These are phyloP conservation scores for Chromera velia DNA, from an alignment of 73 alveolate genomes.

Conservation along the genomic window DNA sequence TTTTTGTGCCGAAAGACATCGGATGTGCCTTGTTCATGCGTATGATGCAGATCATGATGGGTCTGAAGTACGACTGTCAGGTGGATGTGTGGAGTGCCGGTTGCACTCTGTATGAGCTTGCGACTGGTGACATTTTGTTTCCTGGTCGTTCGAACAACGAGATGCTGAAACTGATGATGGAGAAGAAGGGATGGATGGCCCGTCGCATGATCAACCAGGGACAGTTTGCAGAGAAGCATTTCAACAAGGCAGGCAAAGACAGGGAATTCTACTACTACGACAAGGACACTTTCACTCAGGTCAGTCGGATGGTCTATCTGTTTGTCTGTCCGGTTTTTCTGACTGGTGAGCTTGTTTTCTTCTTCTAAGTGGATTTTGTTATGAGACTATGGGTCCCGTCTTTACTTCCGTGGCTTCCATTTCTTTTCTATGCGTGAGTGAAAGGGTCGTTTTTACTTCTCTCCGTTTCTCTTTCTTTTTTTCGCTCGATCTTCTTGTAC, in stretches of 20 bases:
- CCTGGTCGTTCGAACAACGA: conserved; percentile 53
- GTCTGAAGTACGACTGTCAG: conserved; percentile 29
- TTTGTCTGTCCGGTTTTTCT: neutral
- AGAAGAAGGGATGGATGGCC: conserved; percentile 41
- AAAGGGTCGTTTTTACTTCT: too few species aligned
- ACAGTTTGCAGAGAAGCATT: conserved; percentile 24
- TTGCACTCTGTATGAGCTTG: conserved; percentile 51
- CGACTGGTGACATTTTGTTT: conserved; percentile 55
- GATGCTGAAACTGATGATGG: conserved; percentile 50
- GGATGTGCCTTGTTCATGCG: too few species aligned
- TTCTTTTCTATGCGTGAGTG: too few species aligned
- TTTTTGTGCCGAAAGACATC: too few species aligned
- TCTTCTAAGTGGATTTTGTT: too few species aligned
- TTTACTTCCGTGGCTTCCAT: too few species aligned
- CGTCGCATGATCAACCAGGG: conserved; percentile 23
- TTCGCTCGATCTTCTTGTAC: too few species aligned
- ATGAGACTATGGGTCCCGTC: too few species aligned
- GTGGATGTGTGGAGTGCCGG: conserved; percentile 62
- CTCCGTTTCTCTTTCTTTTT: too few species aligned
- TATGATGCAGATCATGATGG: conserved; percentile 55
- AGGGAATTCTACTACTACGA: conserved; percentile 6
- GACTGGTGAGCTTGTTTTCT: too few species aligned
- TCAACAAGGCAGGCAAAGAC: neutral
- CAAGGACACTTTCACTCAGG: conserved; percentile 47
- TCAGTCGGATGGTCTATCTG: conserved; percentile 11